A percentile compares a stretch with the other conserved stretches of the same genome.
phyloP scores from a whole-genome alignment of 164 flowering plant genomes.

The Piper betle region DNA sequence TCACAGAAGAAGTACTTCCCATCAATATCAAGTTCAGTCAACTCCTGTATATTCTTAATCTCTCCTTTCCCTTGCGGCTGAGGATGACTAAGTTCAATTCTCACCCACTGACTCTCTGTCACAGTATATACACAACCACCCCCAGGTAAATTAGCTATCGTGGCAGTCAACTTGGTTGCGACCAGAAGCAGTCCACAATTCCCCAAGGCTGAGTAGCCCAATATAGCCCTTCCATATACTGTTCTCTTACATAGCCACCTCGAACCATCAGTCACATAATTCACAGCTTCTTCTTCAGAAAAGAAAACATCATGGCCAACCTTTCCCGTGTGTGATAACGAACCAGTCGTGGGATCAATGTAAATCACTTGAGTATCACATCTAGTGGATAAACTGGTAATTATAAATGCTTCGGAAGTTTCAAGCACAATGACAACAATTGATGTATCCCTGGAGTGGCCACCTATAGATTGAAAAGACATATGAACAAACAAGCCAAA shows the following conservation, averaged over 20 bases:
- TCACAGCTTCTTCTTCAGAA: conserved; percentile 65
- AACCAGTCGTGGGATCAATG: conserved; percentile 91
- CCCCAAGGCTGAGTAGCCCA: conserved; percentile 91
- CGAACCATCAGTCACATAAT: conserved; percentile 64
- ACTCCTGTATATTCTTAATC: conserved; percentile 66
- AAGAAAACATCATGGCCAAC: conserved; percentile 60
- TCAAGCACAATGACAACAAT: conserved; percentile 62
- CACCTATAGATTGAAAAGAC: conserved; percentile 13
- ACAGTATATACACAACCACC: conserved; percentile 87
- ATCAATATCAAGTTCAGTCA: conserved; percentile 83
- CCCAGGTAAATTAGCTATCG: conserved; percentile 74
- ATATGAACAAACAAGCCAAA: not conserved
- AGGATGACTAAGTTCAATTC: conserved; percentile 66
- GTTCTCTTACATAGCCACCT: conserved; percentile 46
- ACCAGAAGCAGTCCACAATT: conserved; percentile 68
- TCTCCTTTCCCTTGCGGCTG: conserved; percentile 85
- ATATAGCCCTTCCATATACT: conserved; percentile 52
- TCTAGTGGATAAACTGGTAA: conserved; percentile 58
- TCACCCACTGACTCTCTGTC: conserved; percentile 82
- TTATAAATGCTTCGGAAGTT: conserved; percentile 63
- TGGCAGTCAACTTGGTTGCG: conserved; percentile 61
- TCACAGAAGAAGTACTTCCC: conserved; percentile 97
- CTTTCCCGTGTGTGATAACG: conserved; percentile 46
- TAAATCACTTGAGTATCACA: conserved; percentile 76
- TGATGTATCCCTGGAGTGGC: conserved; percentile 55